Evolutionary conservation across 345 rosid species (phyloP), one percentile per base, ranked within the genome.

Genomic region (Linum lewisii): DNA sequence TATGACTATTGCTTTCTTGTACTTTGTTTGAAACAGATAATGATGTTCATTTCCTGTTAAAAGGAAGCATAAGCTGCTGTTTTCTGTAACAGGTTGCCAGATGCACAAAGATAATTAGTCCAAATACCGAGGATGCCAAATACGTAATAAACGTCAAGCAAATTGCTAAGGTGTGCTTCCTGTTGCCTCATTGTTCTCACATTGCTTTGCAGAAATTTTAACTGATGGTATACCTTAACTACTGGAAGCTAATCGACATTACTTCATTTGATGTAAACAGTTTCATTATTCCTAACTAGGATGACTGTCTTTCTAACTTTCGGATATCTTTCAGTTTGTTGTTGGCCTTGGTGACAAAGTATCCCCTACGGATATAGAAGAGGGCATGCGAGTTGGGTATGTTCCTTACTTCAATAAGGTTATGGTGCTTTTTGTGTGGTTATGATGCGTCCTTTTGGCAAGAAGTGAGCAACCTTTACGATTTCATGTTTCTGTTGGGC

Each of bases 361-460:
- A 47, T 89, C 97, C 21, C 97, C 97, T 2, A 89, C 97, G 42
- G 97, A 89, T 45, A 89, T 93, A 19, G 99, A 93, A 79, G 97
- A 93, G 78, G 99, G 97, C 85, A 89, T 89, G 99, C 84, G 97
- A 26, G 95, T 89, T 0, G 99, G 99, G 99, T 93, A 77, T 76
- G 34, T 29, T 29, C 34, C 7, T 29, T 3, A 29, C 34, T 29
- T 29, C 34, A 4, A 8, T 8, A 29, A 29, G 34, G 7, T 29
- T 29, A 29, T 29, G 9, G 23, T 22, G 18, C 20, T 29, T 4
- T 29, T n/a, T n/a, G n/a, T n/a, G n/a, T n/a, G n/a, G n/a, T n/a
- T n/a, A n/a, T n/a, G n/a, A n/a, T n/a, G n/a, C n/a, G n/a, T n/a
- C n/a, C n/a, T n/a, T n/a, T 29, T 29, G 34, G 34, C 34, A 29